Evolutionary conservation across 164 flowering plant species (phyloP).

Genomic region (Buxus sempervirens): DNA sequence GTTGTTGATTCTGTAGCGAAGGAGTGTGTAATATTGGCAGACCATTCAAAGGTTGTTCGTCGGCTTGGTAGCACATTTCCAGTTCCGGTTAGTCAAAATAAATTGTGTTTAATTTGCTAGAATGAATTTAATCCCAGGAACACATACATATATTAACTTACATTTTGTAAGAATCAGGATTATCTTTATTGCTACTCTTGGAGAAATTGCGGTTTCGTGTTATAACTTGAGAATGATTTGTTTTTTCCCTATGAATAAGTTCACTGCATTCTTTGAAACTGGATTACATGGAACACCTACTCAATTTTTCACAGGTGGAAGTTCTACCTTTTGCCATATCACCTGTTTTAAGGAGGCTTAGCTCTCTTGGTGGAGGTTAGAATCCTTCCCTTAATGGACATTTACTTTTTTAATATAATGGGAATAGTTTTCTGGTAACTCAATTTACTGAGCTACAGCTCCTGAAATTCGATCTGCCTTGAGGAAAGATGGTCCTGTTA

Average conservation of each 20-base stretch:
- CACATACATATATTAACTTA: too few relatives aligned
- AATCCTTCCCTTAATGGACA: background rate
- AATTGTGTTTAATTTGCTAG: background rate
- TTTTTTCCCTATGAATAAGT: too few relatives aligned
- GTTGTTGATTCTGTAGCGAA: constrained; percentile 28
- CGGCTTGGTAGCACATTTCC: constrained; percentile 34
- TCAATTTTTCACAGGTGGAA: constrained; percentile 19
- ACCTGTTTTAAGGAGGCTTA: constrained; percentile 26
- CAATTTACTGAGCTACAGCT: constrained; percentile 13
- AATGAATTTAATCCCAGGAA: background rate
- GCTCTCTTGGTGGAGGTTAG: constrained; percentile 28
- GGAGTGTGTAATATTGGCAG: constrained; percentile 28
- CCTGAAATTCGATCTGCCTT: constrained; percentile 31
- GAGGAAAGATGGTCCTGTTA: constrained; percentile 35
- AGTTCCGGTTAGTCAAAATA: constrained; percentile 22
- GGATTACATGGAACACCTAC: background rate
- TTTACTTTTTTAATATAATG: background rate
- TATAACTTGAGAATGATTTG: too few relatives aligned
- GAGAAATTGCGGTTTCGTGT: too few relatives aligned
- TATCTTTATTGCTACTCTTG: too few relatives aligned
- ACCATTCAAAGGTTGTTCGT: constrained; percentile 27
- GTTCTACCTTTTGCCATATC: constrained; percentile 26
- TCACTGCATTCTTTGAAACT: too few relatives aligned
- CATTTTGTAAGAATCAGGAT: too few relatives aligned
- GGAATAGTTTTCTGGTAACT: background rate